Conservation (phyloP, 208 protist species). For the Acanthamoeba rhysodes region DNA sequence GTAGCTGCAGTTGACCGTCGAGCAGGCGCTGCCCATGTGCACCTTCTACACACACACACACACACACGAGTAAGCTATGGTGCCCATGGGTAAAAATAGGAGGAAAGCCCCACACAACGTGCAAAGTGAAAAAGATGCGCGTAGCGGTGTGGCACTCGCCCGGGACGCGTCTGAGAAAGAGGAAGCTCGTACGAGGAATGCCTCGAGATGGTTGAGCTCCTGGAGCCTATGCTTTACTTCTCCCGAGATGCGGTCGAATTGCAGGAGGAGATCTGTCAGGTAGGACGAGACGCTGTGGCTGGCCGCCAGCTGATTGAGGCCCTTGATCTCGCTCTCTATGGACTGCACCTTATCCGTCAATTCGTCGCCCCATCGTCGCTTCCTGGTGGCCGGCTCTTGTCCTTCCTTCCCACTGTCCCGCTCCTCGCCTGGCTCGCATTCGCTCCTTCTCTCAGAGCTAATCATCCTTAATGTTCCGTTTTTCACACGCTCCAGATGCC, state of each 20-base stretch:
- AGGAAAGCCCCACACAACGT: neutral
- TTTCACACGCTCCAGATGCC: no score
- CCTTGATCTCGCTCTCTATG: slow-evolving; percentile 32
- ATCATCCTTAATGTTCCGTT: neutral
- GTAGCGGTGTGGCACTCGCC: no score
- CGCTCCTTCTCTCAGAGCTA: neutral
- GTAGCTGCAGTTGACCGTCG: slow-evolving; percentile 61
- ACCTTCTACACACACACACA: neutral
- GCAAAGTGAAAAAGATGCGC: neutral
- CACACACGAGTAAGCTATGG: neutral
- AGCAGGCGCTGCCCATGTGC: slow-evolving; percentile 50
- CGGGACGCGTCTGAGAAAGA: no score
- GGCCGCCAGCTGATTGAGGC: neutral
- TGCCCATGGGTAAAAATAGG: neutral
- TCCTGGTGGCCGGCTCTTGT: slow-evolving; percentile 48
- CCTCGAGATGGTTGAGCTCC: slow-evolving; percentile 24
- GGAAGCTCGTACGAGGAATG: slow-evolving; percentile 6
- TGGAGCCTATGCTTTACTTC: slow-evolving; percentile 22
- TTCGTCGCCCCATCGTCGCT: slow-evolving; percentile 57
- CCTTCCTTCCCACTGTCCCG: neutral
- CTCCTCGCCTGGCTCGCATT: slow-evolving; percentile 1
- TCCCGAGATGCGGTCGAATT: slow-evolving; percentile 12
- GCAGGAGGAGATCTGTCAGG: slow-evolving; percentile 6
- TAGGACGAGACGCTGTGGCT: slow-evolving; percentile 53
- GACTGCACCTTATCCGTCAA: slow-evolving; percentile 34